These are phyloP conservation scores for Beauveria pseudobassiana DNA, from an alignment of 2,329 filamentous ascomycete species.

Conservation along the genomic window DNA sequence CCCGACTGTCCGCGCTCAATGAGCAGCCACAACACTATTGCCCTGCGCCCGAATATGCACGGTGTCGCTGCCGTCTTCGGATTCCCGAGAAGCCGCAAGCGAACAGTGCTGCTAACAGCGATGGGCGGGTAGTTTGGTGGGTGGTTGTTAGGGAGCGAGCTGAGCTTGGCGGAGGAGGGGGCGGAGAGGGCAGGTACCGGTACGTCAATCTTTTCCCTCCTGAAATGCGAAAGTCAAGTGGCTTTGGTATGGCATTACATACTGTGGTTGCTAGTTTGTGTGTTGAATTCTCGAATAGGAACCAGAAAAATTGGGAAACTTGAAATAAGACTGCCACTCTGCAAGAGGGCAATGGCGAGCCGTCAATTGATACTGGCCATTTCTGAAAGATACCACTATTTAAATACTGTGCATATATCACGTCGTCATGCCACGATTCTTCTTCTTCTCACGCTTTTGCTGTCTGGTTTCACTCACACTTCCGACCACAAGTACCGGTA, in stretches of 20 bases:
- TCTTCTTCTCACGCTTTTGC: not conserved
- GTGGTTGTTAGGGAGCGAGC: not conserved
- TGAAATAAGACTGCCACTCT: too few species aligned
- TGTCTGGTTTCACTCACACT: too few species aligned
- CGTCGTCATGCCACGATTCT: not conserved
- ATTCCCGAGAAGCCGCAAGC: slow-evolving; percentile 1
- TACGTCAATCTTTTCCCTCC: not conserved
- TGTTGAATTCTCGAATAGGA: too few species aligned
- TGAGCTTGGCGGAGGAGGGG: not conserved
- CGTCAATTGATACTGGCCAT: too few species aligned
- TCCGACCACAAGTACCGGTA: slow-evolving; percentile 26
- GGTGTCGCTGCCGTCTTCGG: not conserved
- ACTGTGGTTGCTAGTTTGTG: too few species aligned
- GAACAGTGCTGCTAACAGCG: not conserved
- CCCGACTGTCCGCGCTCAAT: too few species aligned
- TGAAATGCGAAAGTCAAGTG: too few species aligned
- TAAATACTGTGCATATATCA: too few species aligned
- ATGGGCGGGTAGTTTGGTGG: not conserved
- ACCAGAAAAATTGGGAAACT: too few species aligned
- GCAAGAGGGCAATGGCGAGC: too few species aligned
- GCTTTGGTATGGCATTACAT: too few species aligned
- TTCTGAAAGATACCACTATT: too few species aligned
- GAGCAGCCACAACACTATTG: not conserved
- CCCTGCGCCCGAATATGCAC: not conserved
- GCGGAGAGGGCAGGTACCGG: not conserved